phyloP scores from a whole-genome alignment of 1,284 basidiomycete genomes.

The Fomitopsis palustris region DNA sequence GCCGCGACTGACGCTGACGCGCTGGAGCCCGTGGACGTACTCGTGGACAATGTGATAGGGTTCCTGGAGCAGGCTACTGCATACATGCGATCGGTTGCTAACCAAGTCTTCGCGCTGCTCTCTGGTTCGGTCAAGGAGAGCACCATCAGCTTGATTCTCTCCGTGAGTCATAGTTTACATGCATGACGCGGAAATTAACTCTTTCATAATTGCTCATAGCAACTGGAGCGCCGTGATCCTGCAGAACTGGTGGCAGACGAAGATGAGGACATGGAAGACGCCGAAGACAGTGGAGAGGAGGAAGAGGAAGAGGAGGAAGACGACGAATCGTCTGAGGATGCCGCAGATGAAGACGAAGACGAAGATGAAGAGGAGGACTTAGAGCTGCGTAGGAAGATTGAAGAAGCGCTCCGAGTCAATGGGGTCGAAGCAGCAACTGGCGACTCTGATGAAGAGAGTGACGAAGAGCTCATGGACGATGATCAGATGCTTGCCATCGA shows the following conservation, averaged over 20 bases:
- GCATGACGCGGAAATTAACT: constrained; percentile 2
- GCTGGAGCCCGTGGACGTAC: constrained; percentile 71
- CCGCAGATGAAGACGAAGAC: constrained; percentile 46
- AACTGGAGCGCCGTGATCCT: constrained; percentile 76
- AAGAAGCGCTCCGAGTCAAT: constrained; percentile 74
- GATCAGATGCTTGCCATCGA: constrained; percentile 98
- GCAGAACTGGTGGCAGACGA: constrained; percentile 47
- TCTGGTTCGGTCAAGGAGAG: constrained; percentile 67
- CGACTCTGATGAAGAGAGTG: constrained; percentile 40
- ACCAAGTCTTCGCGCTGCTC: constrained; percentile 79
- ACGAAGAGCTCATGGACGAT: constrained; percentile 85
- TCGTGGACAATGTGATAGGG: constrained; percentile 87
- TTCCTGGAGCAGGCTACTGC: constrained; percentile 84
- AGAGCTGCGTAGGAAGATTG: constrained; percentile 74
- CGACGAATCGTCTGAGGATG: constrained; percentile 34
- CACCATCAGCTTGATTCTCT: constrained; percentile 82
- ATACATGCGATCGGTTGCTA: constrained; percentile 80
- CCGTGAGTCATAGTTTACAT: constrained; percentile 47
- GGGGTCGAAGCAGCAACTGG: constrained; percentile 59
- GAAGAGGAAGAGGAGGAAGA: constrained; percentile 34
- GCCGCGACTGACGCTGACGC: constrained; percentile 34
- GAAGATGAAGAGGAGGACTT: constrained; percentile 51
- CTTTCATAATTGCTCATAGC: constrained; percentile 41
- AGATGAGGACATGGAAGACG: constrained; percentile 41
- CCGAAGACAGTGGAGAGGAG: constrained; percentile 35